Evolutionary conservation across 2,329 filamentous ascomycete species (phyloP).

Genomic region (Exophiala oligosperma): DNA sequence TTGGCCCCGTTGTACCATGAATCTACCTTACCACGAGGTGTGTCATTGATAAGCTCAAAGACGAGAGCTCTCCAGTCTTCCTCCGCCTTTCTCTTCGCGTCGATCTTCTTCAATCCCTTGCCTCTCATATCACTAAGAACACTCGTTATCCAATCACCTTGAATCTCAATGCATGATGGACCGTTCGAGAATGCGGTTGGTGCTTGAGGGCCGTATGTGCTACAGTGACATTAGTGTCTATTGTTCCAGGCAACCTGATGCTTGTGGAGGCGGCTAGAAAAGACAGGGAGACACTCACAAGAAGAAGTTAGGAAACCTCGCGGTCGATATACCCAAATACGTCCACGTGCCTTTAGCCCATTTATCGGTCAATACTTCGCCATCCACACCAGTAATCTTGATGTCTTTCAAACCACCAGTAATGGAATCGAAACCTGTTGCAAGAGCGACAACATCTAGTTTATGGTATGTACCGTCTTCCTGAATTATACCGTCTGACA

Average conservation of each 20-base stretch:
- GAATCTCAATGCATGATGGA: conserved; percentile 54
- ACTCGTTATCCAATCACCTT: conserved; percentile 51
- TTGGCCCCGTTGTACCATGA: conserved; percentile 59
- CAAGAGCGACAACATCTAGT: conserved; percentile 42
- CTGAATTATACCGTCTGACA: conserved; percentile 40
- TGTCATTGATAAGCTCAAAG: conserved; percentile 14
- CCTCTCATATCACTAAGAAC: conserved; percentile 8
- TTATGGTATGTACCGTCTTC: conserved; percentile 40
- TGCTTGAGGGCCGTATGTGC: conserved; percentile 55
- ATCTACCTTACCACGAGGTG: conserved; percentile 31
- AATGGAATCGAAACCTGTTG: conserved; percentile 46
- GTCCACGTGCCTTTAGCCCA: conserved; percentile 40
- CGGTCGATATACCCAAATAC: conserved; percentile 43
- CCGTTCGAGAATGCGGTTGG: conserved; percentile 60
- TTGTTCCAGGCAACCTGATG: conserved; percentile 39
- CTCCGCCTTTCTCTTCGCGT: conserved; percentile 5
- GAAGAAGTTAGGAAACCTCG: conserved; percentile 52
- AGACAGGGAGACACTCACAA: conserved; percentile 5
- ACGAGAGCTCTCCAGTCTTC: conserved; percentile 34
- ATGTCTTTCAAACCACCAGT: conserved; percentile 42
- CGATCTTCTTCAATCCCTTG: conserved; percentile 6
- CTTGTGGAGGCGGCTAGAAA: conserved; percentile 46
- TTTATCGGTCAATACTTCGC: conserved; percentile 35
- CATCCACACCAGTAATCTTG: conserved; percentile 42
- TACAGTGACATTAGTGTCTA: conserved; percentile 38